Evolutionary conservation across 2,329 filamentous ascomycete species (phyloP), one percentile per base, ranked within the genome.

Genomic region (Pyrenophora graminea): DNA sequence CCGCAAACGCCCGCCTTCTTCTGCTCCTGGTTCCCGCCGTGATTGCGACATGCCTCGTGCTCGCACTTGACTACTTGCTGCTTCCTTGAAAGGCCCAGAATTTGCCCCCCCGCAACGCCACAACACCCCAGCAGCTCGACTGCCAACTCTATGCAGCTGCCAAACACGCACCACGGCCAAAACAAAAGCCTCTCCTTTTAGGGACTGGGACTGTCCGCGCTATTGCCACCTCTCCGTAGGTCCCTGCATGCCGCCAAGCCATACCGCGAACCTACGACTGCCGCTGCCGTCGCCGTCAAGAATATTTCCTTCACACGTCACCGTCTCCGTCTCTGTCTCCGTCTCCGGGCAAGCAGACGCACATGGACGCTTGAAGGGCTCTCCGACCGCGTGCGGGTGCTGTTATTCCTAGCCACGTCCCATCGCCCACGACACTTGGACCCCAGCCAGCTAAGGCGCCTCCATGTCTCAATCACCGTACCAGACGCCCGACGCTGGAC

Each of bases 381-480:
- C 27, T 34, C 30, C 34, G 52, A 44, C 51, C 44, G 54, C 52
- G 58, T 52, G 50, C 43, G 48, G 37, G 37, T 45, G 33, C 36
- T 41, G 48, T 33, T 47, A 31, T 39, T 38, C 27, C 42, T 53
- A 46, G 48, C 38, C 23, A 27, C 39, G 17, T 39, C 47, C 17
- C 44, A 46, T 52, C 39, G 30, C 48, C 41, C 15, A 43, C 40
- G 30, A 25, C n/a, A 15, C 15, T 21, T 21, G 30, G 39, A 18
- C 42, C 17, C 34, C 51, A 30, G 40, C 39, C 51, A 41, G 10
- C 23, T 31, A 21, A 39, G 39, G 45, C 54, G 43, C 39, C 49
- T 45, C 52, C 58, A 70, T 71, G 67, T 61, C 66, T 63, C 58
- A 65, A 65, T 39, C 62, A 63, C 51, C 58, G 27, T 33, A 40